These are phyloP conservation scores for Albatrellus ellisii DNA, from an alignment of 768 basidiomycete genomes.

Conservation along the genomic window DNA sequence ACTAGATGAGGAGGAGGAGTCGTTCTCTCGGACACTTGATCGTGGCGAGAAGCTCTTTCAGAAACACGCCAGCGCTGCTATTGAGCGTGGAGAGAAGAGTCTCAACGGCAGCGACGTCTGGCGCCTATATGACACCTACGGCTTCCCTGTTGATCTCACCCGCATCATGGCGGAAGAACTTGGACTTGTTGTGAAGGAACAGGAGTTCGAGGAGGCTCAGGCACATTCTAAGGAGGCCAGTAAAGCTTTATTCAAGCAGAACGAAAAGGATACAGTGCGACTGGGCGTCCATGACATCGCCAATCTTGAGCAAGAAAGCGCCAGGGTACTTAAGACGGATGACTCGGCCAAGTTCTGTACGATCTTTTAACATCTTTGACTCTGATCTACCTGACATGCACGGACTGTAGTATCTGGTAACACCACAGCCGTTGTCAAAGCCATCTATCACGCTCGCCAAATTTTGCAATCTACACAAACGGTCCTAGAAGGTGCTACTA, in stretches of 20 bases:
- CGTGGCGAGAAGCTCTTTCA: constrained; percentile 95
- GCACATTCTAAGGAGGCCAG: constrained; percentile 83
- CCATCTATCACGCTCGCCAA: constrained; percentile 71
- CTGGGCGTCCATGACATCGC: constrained; percentile 95
- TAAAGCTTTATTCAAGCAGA: constrained; percentile 71
- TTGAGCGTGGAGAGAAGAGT: constrained; percentile 43
- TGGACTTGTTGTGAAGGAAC: constrained; percentile 70
- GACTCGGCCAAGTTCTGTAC: constrained; percentile 86
- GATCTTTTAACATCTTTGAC: constrained; percentile 14
- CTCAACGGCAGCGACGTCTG: constrained; percentile 91
- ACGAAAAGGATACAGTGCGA: constrained; percentile 56
- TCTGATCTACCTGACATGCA: not conserved
- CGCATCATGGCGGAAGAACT: constrained; percentile 95
- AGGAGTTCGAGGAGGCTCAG: constrained; percentile 83
- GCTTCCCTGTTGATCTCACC: constrained; percentile 95
- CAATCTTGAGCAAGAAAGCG: constrained; percentile 67
- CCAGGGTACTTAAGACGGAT: constrained; percentile 76
- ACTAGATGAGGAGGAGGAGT: constrained; percentile 93
- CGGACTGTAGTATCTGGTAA: constrained; percentile 56
- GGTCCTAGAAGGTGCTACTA: constrained; percentile 50
- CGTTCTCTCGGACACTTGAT: constrained; percentile 94
- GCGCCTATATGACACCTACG: constrained; percentile 96
- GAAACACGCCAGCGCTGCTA: constrained; percentile 62
- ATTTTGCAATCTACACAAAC: constrained; percentile 57
- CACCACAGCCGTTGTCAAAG: constrained; percentile 60